phyloP scores from a whole-genome alignment of 2,329 filamentous ascomycete genomes.

The Fusarium metavorans region DNA sequence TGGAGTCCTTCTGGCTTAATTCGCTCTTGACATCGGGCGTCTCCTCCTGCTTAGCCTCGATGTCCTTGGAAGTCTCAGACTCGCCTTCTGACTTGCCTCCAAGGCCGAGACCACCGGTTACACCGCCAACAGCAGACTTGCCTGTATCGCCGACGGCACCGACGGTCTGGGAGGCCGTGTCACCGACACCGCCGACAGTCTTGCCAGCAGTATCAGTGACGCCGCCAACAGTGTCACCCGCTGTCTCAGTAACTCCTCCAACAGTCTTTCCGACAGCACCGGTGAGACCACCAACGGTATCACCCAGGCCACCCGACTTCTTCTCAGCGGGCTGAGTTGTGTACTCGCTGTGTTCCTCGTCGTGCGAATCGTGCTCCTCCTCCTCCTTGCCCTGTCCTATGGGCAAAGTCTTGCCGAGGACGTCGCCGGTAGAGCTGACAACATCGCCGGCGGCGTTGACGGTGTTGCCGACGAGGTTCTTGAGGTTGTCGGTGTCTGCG shows the following conservation, averaged over 20 bases:
- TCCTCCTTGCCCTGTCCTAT: conserved; percentile 43
- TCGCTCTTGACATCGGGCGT: conserved; percentile 20
- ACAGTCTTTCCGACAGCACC: conserved; percentile 18
- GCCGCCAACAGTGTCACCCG: conserved; percentile 22
- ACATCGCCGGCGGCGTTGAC: conserved; percentile 53
- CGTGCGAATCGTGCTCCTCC: conserved; percentile 26
- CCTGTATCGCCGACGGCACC: conserved; percentile 19
- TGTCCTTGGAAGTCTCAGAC: conserved; percentile 21
- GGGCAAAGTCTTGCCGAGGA: conserved; percentile 55
- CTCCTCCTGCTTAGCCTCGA: conserved; percentile 35
- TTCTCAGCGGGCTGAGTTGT: conserved; percentile 53
- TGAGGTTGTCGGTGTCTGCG: conserved; percentile 53
- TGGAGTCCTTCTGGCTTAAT: conserved; percentile 16
- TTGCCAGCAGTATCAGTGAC: conserved; percentile 15
- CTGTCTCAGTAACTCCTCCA: conserved; percentile 16
- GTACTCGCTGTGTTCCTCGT: conserved; percentile 52
- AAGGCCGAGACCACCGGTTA: conserved; percentile 35
- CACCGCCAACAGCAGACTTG: conserved; percentile 21
- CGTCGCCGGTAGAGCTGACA: conserved; percentile 53
- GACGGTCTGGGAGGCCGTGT: conserved; percentile 15
- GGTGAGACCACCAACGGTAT: conserved; percentile 20
- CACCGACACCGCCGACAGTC: conserved; percentile 2
- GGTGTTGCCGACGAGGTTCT: conserved; percentile 56
- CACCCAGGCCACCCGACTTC: conserved; percentile 46
- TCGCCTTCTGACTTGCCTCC: conserved; percentile 31